Conservation (phyloP, 1,139 yeast species). For the Trichomonascaceae sp. region DNA sequence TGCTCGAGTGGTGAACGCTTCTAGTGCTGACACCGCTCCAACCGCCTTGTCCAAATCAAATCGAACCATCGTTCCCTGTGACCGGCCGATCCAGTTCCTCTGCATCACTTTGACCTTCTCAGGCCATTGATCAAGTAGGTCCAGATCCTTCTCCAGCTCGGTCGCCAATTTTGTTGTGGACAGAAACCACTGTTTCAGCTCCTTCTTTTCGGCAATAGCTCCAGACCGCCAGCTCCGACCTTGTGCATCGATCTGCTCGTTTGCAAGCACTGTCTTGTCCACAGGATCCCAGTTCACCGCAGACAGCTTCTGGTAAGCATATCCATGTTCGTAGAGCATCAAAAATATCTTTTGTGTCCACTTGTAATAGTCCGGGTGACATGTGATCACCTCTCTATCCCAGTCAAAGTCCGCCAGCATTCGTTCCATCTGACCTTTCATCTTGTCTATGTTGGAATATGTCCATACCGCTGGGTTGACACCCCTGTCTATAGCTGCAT, state of each 20-base stretch:
- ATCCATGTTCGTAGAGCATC: conserved; percentile 54
- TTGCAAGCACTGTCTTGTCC: conserved; percentile 86
- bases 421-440: conserved; percentile 67
- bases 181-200: conserved; percentile 84
- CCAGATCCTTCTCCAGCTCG: conserved; percentile 50
- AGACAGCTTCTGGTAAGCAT: conserved; percentile 77
- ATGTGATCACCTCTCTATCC: conserved; percentile 84
- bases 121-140: conserved; percentile 64
- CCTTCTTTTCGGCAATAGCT: conserved; percentile 72
- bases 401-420: conserved; percentile 89
- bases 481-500: conserved; percentile 85
- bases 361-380: conserved; percentile 75
- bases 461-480: conserved; percentile 82
- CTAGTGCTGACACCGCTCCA: conserved; percentile 5
- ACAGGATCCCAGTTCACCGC: conserved; percentile 97
- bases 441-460: conserved; percentile 52
- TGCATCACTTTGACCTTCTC: conserved; percentile 83
- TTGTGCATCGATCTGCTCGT: conserved; percentile 85
- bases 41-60: conserved; percentile 3
- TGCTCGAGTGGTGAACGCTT: conserved; percentile 66
- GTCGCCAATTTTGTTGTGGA: conserved; percentile 75
- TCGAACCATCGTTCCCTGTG: conserved; percentile 59
- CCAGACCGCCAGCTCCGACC: conserved; percentile 97
- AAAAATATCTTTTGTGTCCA: conserved; percentile 86
- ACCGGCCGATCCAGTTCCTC: conserved; percentile 83